Percentiles rank a stretch among this genome's conserved stretches.
Conservation (phyloP, 2,329 filamentous ascomycete species). For the Trichoderma sp. region DNA sequence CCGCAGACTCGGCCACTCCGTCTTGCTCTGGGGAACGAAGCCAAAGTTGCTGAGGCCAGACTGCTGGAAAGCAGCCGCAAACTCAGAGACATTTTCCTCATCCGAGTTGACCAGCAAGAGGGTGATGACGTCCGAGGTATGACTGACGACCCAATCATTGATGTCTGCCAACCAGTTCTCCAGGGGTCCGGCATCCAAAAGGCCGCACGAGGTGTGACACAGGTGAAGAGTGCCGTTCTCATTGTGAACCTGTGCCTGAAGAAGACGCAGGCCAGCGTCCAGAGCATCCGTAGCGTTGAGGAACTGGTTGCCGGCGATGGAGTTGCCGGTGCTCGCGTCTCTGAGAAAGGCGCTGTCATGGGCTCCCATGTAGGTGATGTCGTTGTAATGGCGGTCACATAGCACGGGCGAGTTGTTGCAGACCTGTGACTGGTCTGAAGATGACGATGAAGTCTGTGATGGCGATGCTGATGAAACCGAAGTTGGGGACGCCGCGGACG, state of each 20-base stretch:
- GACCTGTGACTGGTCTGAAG: conserved; percentile 37
- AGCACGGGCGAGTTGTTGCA: conserved; percentile 82
- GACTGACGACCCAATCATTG: conserved; percentile 65
- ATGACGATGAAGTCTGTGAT: conserved; percentile 20
- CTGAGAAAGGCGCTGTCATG: conserved; percentile 73
- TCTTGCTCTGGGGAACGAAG: conserved; percentile 52
- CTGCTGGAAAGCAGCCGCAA: conserved; percentile 53
- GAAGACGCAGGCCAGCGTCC: conserved; percentile 66
- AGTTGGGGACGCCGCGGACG: background rate
- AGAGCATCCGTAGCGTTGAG: conserved; percentile 70
- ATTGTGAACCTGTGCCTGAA: conserved; percentile 71
- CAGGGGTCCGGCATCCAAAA: conserved; percentile 68
- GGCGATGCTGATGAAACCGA: conserved; percentile 8
- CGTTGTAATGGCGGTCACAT: conserved; percentile 69
- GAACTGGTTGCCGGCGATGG: conserved; percentile 69
- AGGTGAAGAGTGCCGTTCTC: conserved; percentile 58
- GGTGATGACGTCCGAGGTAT: conserved; percentile 74
- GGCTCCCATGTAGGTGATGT: conserved; percentile 74
- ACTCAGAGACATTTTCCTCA: conserved; percentile 51
- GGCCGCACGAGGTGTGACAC: conserved; percentile 66
- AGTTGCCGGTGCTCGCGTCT: conserved; percentile 59
- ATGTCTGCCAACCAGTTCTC: conserved; percentile 62
- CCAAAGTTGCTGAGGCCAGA: conserved; percentile 62
- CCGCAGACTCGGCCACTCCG: conserved; percentile 69
- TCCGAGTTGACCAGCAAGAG: conserved; percentile 71